Conservation (phyloP, 352 stramenopile species). For the Phytophthora fragariae region DNA sequence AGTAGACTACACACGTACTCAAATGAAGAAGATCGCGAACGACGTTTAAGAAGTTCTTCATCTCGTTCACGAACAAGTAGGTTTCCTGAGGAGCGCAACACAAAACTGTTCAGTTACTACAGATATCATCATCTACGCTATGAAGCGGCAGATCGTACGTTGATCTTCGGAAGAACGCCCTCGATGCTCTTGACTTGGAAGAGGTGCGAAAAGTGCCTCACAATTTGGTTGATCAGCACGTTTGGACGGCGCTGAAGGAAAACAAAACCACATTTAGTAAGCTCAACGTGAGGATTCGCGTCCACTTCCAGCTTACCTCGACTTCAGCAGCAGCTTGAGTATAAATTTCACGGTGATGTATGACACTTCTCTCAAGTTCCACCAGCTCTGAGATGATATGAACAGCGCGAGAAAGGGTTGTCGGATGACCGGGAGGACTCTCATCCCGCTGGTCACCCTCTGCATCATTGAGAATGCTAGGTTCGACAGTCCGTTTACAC, state of each 20-base stretch:
- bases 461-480: slow-evolving; percentile 40
- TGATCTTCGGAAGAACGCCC: slow-evolving; percentile 92
- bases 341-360: slow-evolving; percentile 85
- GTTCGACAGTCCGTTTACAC: slow-evolving; percentile 66
- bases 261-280: slow-evolving; percentile 11
- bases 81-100: slow-evolving; percentile 55
- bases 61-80: slow-evolving; percentile 89
- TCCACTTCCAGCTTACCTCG: slow-evolving; percentile 49
- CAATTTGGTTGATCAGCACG: slow-evolving; percentile 87
- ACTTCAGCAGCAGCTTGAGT: slow-evolving; percentile 78
- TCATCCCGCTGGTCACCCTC: slow-evolving; percentile 16
- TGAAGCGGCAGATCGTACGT: slow-evolving; percentile 45
- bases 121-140: background rate
- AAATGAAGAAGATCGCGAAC: slow-evolving; percentile 71
- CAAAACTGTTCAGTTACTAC: slow-evolving; percentile 5
- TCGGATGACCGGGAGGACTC: slow-evolving; percentile 31
- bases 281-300: background rate
- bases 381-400: slow-evolving; percentile 81
- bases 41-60: slow-evolving; percentile 83
- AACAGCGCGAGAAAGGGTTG: slow-evolving; percentile 67
- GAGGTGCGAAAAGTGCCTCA: slow-evolving; percentile 88
- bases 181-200: slow-evolving; percentile 89
- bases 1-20: slow-evolving; percentile 46
- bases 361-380: slow-evolving; percentile 84
- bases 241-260: slow-evolving; percentile 65